phyloP scores from a whole-genome alignment of 1,284 basidiomycete species.

The Rhodotorula sp. region DNA sequence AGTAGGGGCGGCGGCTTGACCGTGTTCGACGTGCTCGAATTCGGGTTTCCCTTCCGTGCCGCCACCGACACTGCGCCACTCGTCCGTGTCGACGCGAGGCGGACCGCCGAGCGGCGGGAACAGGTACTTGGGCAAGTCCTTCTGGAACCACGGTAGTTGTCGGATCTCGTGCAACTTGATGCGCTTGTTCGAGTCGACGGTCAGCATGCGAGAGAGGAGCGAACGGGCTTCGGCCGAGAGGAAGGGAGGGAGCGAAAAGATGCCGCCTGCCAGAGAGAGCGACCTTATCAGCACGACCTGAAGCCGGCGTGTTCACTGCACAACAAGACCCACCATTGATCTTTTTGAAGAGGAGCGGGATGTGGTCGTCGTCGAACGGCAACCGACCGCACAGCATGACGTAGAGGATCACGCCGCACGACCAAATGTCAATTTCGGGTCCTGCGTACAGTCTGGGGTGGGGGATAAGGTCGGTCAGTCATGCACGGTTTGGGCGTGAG shows the following conservation, averaged over 20 bases:
- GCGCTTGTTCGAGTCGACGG: conserved; percentile 86
- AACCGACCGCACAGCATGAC: conserved; percentile 89
- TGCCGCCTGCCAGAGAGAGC: conserved; percentile 62
- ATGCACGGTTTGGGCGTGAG: background rate
- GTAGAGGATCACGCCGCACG: conserved; percentile 90
- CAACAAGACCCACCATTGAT: conserved; percentile 71
- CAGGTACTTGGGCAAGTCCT: conserved; percentile 81
- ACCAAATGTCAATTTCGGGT: conserved; percentile 98
- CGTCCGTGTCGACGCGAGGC: background rate
- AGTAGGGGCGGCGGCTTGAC: background rate
- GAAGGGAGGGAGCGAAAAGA: conserved; percentile 75
- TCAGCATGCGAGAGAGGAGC: conserved; percentile 81
- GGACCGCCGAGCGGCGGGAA: conserved; percentile 31
- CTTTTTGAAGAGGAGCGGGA: conserved; percentile 85
- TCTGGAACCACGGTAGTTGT: conserved; percentile 81
- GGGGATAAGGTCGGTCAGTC: background rate
- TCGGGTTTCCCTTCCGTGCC: conserved; percentile 7
- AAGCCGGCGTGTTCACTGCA: background rate
- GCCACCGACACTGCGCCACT: conserved; percentile 16
- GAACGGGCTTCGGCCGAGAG: conserved; percentile 72
- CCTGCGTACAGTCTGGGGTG: conserved; percentile 71
- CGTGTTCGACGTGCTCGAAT: conserved; percentile 20
- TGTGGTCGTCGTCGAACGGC: conserved; percentile 94
- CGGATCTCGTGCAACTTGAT: conserved; percentile 88
- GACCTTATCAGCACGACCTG: background rate